Percentiles rank a stretch among this genome's conserved stretches.
These are phyloP conservation scores for Wickerhamiella australiensis DNA, from an alignment of 805 yeast species.

Conservation along the genomic window DNA sequence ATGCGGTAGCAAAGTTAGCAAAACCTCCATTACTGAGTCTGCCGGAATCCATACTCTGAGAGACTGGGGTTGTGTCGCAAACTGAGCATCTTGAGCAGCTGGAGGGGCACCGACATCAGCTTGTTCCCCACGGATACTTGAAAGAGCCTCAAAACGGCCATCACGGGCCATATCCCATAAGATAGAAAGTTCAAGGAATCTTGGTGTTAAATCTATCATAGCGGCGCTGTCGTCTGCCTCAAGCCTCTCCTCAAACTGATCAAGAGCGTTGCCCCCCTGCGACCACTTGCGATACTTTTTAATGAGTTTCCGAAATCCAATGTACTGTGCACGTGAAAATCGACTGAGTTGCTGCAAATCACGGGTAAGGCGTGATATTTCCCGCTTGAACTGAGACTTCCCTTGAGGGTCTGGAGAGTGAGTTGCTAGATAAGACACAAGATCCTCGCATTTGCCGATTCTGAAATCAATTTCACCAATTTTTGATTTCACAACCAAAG, in stretches of 20 bases:
- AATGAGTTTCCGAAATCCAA: slow-evolving; percentile 57
- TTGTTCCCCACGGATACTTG: slow-evolving; percentile 8
- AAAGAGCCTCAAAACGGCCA: slow-evolving; percentile 9
- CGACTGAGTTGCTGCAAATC: slow-evolving; percentile 57
- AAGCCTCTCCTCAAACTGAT: slow-evolving; percentile 26
- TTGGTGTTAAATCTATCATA: slow-evolving; percentile 45
- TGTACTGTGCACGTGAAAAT: slow-evolving; percentile 59
- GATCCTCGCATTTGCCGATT: slow-evolving; percentile 31
- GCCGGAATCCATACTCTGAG: slow-evolving; percentile 44
- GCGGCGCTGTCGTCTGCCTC: slow-evolving; percentile 45
- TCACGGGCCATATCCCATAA: slow-evolving; percentile 37
- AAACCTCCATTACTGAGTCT: slow-evolving; percentile 46
- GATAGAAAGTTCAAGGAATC: slow-evolving; percentile 48
- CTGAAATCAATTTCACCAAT: slow-evolving; percentile 54
- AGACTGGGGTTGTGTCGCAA: slow-evolving; percentile 24
- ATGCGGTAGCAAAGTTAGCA: slow-evolving; percentile 34
- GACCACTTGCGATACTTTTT: slow-evolving; percentile 52
- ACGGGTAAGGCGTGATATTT: slow-evolving; percentile 34
- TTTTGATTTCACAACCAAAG: slow-evolving; percentile 53
- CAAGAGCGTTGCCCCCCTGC: slow-evolving; percentile 22
- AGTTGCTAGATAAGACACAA: slow-evolving; percentile 27
- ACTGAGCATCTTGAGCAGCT: slow-evolving; percentile 28
- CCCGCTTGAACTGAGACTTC: slow-evolving; percentile 24
- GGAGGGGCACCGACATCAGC: slow-evolving; percentile 13
- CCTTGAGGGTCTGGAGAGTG: not conserved